These are phyloP conservation scores for Rubia peregrina DNA, from an alignment of 305 asterid species.

Conservation along the genomic window DNA sequence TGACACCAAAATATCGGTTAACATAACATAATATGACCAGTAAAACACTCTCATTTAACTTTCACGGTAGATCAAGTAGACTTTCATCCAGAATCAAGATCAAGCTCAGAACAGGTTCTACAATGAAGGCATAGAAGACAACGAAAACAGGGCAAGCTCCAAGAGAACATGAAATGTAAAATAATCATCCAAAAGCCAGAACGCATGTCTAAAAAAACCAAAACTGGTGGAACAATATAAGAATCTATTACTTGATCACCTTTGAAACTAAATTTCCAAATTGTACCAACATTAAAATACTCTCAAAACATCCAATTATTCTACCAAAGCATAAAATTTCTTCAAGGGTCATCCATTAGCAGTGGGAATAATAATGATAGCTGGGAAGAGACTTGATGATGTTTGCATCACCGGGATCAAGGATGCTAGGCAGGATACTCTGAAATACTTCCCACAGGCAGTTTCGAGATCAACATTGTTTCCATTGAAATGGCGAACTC, in stretches of 20 bases:
- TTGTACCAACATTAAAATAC: too few relatives aligned
- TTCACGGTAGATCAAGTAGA: too few relatives aligned
- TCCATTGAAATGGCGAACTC: too few relatives aligned
- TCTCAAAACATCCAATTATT: too few relatives aligned
- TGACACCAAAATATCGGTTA: too few relatives aligned
- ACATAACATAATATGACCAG: too few relatives aligned
- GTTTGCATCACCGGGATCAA: constrained; percentile 74
- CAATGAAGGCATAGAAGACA: neutral
- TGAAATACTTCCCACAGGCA: constrained; percentile 53
- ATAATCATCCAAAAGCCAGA: neutral
- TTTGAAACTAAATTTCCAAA: neutral
- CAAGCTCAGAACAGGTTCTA: neutral
- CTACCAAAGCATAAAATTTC: neutral
- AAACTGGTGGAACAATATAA: neutral
- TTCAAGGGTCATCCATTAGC: neutral
- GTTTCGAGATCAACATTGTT: constrained; percentile 63
- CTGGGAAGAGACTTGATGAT: constrained; percentile 52
- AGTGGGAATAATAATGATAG: constrained; percentile 30
- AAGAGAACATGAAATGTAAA: neutral
- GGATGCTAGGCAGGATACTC: constrained; percentile 71
- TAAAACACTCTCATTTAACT: too few relatives aligned
- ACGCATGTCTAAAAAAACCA: neutral
- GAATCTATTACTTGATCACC: constrained; percentile 1
- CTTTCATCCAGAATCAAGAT: neutral
- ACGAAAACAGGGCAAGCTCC: neutral